Evolutionary conservation across 1,284 basidiomycete species (phyloP).

Genomic region (Stygiomarasmius scandens): DNA sequence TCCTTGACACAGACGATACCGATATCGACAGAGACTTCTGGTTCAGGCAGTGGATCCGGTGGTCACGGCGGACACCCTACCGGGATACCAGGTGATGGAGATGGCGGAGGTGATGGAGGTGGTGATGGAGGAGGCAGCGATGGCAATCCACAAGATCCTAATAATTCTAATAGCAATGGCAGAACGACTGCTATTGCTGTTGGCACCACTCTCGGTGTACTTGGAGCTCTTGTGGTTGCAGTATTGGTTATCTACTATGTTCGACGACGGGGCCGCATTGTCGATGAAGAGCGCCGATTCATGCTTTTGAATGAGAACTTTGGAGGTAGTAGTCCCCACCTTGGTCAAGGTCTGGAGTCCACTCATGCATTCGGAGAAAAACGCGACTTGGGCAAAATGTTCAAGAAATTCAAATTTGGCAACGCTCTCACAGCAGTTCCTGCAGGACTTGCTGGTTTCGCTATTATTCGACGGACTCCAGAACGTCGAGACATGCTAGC

Average conservation of each 20-base stretch:
- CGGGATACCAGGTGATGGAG: constrained; percentile 3
- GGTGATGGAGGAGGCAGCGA: constrained; percentile 18
- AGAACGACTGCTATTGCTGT: constrained; percentile 53
- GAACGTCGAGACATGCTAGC: constrained; percentile 71
- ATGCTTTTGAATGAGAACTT: constrained; percentile 42
- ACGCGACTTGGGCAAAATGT: constrained; percentile 11
- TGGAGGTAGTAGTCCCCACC: constrained; percentile 36
- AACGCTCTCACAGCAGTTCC: constrained; percentile 14
- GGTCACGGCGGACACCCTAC: constrained; percentile 21
- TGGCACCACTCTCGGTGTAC: constrained; percentile 55
- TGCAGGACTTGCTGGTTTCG: constrained; percentile 23
- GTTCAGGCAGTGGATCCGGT: constrained; percentile 5
- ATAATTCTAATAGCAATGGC: constrained; percentile 24
- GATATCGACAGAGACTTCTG: constrained; percentile 23
- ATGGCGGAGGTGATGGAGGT: constrained; percentile 1
- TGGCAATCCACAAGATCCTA: constrained; percentile 18
- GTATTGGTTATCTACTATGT: constrained; percentile 47
- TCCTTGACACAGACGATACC: constrained; percentile 30
- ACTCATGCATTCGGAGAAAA: constrained; percentile 16
- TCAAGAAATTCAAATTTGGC: constrained; percentile 13
- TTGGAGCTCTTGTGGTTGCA: constrained; percentile 50
- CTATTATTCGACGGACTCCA: constrained; percentile 24
- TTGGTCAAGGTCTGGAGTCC: constrained; percentile 17
- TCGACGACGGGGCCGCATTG: constrained; percentile 33
- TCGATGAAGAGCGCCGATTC: constrained; percentile 39